phyloP scores from a whole-genome alignment of 148 eudicot species.

The Pharnaceum exiguum region DNA sequence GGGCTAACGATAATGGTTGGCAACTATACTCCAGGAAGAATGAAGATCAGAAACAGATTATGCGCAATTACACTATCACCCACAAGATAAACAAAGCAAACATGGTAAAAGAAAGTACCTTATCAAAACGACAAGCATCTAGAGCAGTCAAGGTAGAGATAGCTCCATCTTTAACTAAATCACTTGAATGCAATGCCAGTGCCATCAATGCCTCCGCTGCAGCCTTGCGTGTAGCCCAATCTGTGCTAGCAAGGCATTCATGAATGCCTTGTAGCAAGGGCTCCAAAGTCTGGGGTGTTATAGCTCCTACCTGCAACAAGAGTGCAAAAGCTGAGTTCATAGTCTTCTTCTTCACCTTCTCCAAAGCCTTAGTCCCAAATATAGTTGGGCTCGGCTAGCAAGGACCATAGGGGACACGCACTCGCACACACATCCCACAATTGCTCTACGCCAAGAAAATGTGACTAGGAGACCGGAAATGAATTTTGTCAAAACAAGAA shows the following conservation, averaged over 20 bases:
- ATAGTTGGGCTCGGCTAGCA: no score
- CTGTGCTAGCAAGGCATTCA: constrained; percentile 76
- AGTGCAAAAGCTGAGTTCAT: no score
- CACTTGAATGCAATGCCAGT: constrained; percentile 68
- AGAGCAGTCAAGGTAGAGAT: constrained; percentile 60
- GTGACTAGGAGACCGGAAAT: no score
- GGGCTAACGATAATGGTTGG: no score
- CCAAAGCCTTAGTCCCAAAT: no score
- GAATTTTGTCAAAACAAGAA: no score
- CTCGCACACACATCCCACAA: no score
- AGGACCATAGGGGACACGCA: no score
- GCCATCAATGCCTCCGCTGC: constrained; percentile 81
- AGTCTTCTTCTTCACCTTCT: no score
- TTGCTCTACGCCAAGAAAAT: no score
- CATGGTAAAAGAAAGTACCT: constrained; percentile 38
- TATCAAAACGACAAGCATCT: constrained; percentile 87
- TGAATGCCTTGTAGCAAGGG: constrained; percentile 75
- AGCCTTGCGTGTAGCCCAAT: constrained; percentile 98
- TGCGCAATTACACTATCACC: not conserved
- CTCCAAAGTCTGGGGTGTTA: constrained; percentile 74
- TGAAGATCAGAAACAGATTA: not conserved
- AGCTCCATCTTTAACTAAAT: constrained; percentile 59
- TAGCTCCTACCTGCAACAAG: constrained; percentile 69
- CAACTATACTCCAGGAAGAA: not conserved
- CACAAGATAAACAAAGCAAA: not conserved